Base-by-base conservation (phyloP, 2,329 filamentous ascomycete genomes). In the Simplicillium aogashimaense region DNA sequence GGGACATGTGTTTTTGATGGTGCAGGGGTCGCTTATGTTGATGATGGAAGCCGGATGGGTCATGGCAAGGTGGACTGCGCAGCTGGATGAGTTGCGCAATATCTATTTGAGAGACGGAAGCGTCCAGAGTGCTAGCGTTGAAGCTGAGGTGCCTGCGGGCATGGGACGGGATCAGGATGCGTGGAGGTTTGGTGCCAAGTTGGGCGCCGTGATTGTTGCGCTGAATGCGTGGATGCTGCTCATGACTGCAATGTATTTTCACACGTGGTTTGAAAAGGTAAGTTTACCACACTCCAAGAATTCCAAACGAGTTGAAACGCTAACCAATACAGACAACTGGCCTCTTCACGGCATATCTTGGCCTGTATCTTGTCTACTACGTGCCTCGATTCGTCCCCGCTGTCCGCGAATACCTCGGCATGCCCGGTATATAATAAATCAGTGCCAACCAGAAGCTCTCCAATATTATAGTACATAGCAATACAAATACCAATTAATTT, bases 191-290 rank as follows among this genome's bases (percentile, higher is more conserved):
- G 63, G 71, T 8, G 63, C 64, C 50, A 66, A 76, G 69, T 65
- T 83, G 48, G 74, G 80, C 46, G 63, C 72, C 17, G 71, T 55
- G 0, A 77, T 95, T 18, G 73, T 83, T 14, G 79, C 63, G 0
- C 53, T 95, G 55, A 86, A 82, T 55, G 76, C 81, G 67, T 97
- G 92, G 86, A 98, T 98, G 92, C 63, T 98, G 57, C 70, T 97
- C 45, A 98, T 98, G 92, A 98, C 92, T 32, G 89, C 89, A 3
- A 89, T 94, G 31, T 98, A 90, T 70, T 98, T 98, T 55, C 92
- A 98, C 61, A 98, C 92, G 1, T 97, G 90, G 89, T 81, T 94
- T 53, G 92, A 98, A 67, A 98, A 97, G 82, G 83, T 85, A 53
- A 54, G 71, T 57, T n/a, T 14, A 4, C 0, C n/a, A 4, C 3